Evolutionary conservation across 2,329 filamentous ascomycete species (phyloP), one percentile per base, ranked within the genome.

Genomic region (Juglanconis oblonga): DNA sequence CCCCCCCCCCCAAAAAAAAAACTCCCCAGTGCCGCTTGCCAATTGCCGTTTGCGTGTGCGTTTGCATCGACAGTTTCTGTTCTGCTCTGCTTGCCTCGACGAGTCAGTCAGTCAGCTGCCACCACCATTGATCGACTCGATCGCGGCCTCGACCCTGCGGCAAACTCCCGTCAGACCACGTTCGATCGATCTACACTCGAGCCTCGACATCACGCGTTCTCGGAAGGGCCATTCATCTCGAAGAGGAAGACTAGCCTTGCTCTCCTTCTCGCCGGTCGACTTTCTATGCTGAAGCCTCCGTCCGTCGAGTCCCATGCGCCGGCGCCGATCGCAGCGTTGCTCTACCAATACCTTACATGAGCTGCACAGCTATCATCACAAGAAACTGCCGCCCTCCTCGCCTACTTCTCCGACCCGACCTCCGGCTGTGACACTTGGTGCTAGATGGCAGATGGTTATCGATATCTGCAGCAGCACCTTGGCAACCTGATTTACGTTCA

Each of bases 401-500:
- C 40, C 4, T 50, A 17, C 33, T 52, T 47, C 47, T 29, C 51
- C 52, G 45, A 32, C 17, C 55, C 52, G 45, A 36, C 49, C 45
- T 50, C 47, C 47, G 53, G 42, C 52, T 55, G 59, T 62, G 61
- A 55, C 74, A 73, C 64, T 70, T 69, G 67, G 67, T 67, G 68
- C 81, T 87, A 84, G 80, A 87, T 88, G 85, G 86, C 87, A 78
- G 84, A 89, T 86, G 84, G 82, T 83, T 84, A 83, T 77, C 80
- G 80, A 76, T 86, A 86, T 78, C 76, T 79, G 76, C 80, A 83
- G 78, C 82, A 83, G 79, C 71, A 73, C 68, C 79, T 80, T 76
- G 79, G 80, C 76, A 83, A 81, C 72, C 81, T 82, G 72, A 84
- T 84, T 74, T 82, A 83, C 74, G 74, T 79, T 67, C 81, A 81